A percentile compares a stretch with the other conserved stretches of the same genome.
Conservation (phyloP, 225 moss, liverwort and hornwort genomes). For the Pseudisothecium myosuroides region DNA sequence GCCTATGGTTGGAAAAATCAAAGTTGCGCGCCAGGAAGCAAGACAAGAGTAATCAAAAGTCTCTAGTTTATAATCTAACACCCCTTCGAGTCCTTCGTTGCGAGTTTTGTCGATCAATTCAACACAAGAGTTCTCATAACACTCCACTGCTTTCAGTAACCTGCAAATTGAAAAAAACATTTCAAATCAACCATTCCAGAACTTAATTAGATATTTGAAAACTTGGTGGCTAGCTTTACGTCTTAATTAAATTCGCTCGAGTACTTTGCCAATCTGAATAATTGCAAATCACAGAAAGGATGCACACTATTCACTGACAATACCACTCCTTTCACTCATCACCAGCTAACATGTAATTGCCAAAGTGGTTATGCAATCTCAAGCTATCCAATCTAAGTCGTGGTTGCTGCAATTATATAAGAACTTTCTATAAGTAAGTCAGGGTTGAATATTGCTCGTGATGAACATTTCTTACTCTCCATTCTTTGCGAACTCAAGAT, state of each 20-base stretch:
- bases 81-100: background rate
- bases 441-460: background rate
- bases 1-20: background rate
- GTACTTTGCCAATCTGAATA: too few relatives aligned
- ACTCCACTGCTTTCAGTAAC: background rate
- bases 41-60: rapidly evolving
- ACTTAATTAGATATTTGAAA: background rate
- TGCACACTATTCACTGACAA: too few relatives aligned
- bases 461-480: background rate
- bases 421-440: background rate
- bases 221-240: too few relatives aligned
- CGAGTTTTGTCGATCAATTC: background rate
- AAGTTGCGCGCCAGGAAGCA: rapidly evolving
- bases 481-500: background rate
- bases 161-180: background rate
- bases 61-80: background rate
- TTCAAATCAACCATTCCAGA: background rate
- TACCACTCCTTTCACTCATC: too few relatives aligned
- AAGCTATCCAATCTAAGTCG: background rate
- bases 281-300: background rate
- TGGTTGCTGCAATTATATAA: background rate
- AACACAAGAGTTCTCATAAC: background rate
- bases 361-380: background rate
- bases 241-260: too few relatives aligned
- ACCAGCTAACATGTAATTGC: too few relatives aligned